A percentile compares a stretch with the other conserved stretches of the same genome.
Conservation (phyloP, 2,329 filamentous ascomycete genomes). For the Phialocephala sp. region DNA sequence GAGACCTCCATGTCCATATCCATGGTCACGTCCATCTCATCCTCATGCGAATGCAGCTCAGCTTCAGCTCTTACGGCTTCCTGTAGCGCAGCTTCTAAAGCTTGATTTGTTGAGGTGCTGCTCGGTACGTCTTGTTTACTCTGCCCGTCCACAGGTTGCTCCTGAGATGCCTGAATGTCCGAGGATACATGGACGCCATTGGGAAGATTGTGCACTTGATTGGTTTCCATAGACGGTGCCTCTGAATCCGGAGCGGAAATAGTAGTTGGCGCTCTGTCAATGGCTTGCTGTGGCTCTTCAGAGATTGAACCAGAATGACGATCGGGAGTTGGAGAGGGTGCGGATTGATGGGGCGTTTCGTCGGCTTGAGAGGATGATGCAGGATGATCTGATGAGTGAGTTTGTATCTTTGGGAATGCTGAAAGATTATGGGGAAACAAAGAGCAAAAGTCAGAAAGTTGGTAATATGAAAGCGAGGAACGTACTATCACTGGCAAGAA, state of each 20-base stretch:
- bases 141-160: not conserved
- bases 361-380: not conserved
- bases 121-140: not conserved
- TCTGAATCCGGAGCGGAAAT: not conserved
- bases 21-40: constrained; percentile 31
- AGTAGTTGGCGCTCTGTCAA: not conserved
- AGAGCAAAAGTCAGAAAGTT: constrained; percentile 3
- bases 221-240: not conserved
- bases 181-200: not conserved
- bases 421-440: not conserved
- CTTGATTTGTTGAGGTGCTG: constrained; percentile 28
- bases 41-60: constrained; percentile 30
- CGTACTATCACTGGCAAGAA: constrained; percentile 35
- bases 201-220: not conserved
- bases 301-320: not conserved
- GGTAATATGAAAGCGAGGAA: constrained; percentile 12
- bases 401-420: not conserved
- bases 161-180: not conserved
- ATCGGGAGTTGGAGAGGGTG: not conserved
- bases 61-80: constrained; percentile 39
- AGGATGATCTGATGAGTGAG: not conserved
- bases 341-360: not conserved
- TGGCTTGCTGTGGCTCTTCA: not conserved
- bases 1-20: constrained; percentile 34
- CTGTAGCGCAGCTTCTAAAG: constrained; percentile 39